phyloP scores from a whole-genome alignment of 2,329 filamentous ascomycete species.

The Epichloe amarillans region DNA sequence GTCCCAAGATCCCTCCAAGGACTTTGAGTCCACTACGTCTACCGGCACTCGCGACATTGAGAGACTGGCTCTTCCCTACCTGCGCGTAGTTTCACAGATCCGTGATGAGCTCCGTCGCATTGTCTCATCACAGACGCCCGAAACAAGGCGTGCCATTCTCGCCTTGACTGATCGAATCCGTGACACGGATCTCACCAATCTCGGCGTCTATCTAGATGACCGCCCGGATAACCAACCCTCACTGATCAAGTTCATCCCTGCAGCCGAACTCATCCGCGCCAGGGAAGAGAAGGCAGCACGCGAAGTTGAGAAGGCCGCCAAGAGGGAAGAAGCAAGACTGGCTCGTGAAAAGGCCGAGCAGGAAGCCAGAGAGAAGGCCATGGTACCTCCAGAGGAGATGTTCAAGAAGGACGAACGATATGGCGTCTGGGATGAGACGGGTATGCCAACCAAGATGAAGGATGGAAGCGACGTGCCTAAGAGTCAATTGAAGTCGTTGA shows the following conservation, averaged over 20 bases:
- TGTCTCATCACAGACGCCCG: slow-evolving; percentile 29
- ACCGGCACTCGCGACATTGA: slow-evolving; percentile 37
- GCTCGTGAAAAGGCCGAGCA: slow-evolving; percentile 36
- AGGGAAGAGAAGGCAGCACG: slow-evolving; percentile 46
- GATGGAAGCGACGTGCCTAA: slow-evolving; percentile 73
- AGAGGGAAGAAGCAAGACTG: slow-evolving; percentile 41
- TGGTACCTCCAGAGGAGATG: slow-evolving; percentile 39
- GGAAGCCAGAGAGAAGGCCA: slow-evolving; percentile 45
- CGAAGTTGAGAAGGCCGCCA: slow-evolving; percentile 44
- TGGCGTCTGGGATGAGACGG: slow-evolving; percentile 70
- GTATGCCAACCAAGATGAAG: slow-evolving; percentile 63
- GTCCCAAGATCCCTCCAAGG: slow-evolving; percentile 27
- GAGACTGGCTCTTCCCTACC: slow-evolving; percentile 39
- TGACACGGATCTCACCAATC: slow-evolving; percentile 65
- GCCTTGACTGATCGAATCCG: slow-evolving; percentile 67
- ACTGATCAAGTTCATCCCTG: slow-evolving; percentile 54
- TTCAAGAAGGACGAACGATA: slow-evolving; percentile 47
- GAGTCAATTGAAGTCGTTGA: slow-evolving; percentile 65
- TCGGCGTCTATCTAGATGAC: slow-evolving; percentile 83
- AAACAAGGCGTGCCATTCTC: slow-evolving; percentile 59
- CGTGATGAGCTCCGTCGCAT: slow-evolving; percentile 50
- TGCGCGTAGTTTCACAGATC: slow-evolving; percentile 40
- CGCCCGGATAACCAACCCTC: slow-evolving; percentile 53
- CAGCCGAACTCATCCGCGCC: slow-evolving; percentile 41
- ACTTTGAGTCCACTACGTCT: slow-evolving; percentile 32